Percentiles rank a stretch among this genome's conserved stretches.
Conservation (phyloP, 106 monocot genomes). For the Allium sativum region DNA sequence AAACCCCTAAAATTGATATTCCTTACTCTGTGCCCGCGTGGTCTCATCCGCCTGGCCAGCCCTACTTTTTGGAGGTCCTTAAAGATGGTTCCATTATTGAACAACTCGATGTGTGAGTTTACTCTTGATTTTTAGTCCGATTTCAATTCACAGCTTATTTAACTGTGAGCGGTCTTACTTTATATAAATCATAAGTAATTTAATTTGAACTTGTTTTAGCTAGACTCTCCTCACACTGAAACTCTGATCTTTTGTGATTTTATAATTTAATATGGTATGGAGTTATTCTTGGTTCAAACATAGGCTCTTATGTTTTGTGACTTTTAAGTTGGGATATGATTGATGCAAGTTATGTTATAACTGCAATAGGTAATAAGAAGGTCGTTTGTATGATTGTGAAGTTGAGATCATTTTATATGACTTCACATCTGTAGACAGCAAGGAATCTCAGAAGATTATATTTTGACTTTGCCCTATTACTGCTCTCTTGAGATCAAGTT, state of each 20-base stretch:
- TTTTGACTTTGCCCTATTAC: too few species aligned
- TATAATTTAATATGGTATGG: background rate
- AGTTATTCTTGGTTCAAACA: background rate
- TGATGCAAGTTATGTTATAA: too few species aligned
- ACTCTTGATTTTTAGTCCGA: too few species aligned
- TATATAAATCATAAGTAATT: background rate
- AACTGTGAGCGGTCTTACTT: background rate
- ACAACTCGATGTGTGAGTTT: constrained; percentile 56
- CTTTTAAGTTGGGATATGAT: too few species aligned
- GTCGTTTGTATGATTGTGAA: too few species aligned
- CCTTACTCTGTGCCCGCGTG: constrained; percentile 69
- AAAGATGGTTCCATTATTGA: constrained; percentile 79
- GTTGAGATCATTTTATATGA: too few species aligned
- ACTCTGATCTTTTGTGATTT: background rate
- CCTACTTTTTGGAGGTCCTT: constrained; percentile 70
- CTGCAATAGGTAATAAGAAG: too few species aligned
- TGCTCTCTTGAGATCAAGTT: too few species aligned
- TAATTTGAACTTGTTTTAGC: background rate
- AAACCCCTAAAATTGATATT: background rate
- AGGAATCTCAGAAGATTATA: too few species aligned
- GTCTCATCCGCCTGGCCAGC: constrained; percentile 56
- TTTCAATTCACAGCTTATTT: too few species aligned
- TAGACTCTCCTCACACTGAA: background rate
- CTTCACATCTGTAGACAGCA: too few species aligned
- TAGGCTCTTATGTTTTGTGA: background rate